A percentile compares a stretch with the other conserved stretches of the same genome.
Evolutionary conservation across 805 yeast genomes (phyloP).

Genomic region (Schizosaccharomyces lindneri): DNA sequence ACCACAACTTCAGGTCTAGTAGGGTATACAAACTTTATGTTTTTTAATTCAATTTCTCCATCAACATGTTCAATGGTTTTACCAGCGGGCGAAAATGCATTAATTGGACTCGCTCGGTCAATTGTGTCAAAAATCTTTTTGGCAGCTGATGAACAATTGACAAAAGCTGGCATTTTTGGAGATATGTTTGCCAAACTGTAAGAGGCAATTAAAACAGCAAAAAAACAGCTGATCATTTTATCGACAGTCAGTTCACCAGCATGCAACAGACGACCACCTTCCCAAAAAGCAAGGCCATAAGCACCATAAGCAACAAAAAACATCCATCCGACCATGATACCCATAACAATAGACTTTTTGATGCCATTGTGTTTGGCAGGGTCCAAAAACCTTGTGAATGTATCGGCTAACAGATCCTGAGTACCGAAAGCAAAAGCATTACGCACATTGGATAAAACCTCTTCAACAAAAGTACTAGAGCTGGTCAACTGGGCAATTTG

Average conservation of each 20-base stretch:
- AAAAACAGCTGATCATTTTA: slow-evolving; percentile 14
- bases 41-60: slow-evolving; percentile 18
- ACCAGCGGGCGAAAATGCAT: slow-evolving; percentile 12
- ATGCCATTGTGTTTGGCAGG: slow-evolving; percentile 10
- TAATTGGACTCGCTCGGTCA: slow-evolving; percentile 19
- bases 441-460: slow-evolving; percentile 18
- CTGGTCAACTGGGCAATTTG: slow-evolving; percentile 7
- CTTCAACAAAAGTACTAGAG: slow-evolving; percentile 18
- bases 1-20: slow-evolving; percentile 13
- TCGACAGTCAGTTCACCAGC: slow-evolving; percentile 15
- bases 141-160: slow-evolving; percentile 19
- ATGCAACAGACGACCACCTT: slow-evolving; percentile 18
- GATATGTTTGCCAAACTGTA: slow-evolving; percentile 19
- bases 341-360: slow-evolving; percentile 12
- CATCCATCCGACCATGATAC: slow-evolving; percentile 16
- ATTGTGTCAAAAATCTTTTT: slow-evolving; percentile 19
- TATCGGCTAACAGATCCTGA: slow-evolving; percentile 15
- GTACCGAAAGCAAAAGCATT: slow-evolving; percentile 20
- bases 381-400: slow-evolving; percentile 13
- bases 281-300: slow-evolving; percentile 21
- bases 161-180: slow-evolving; percentile 17
- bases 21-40: slow-evolving; percentile 13
- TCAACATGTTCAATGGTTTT: slow-evolving; percentile 6
- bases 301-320: slow-evolving; percentile 16
- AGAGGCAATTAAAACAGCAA: slow-evolving; percentile 13